These are phyloP conservation scores for Apophysomyces trapeziformis DNA, from an alignment of 371 early-diverging fungal genomes.

Conservation along the genomic window DNA sequence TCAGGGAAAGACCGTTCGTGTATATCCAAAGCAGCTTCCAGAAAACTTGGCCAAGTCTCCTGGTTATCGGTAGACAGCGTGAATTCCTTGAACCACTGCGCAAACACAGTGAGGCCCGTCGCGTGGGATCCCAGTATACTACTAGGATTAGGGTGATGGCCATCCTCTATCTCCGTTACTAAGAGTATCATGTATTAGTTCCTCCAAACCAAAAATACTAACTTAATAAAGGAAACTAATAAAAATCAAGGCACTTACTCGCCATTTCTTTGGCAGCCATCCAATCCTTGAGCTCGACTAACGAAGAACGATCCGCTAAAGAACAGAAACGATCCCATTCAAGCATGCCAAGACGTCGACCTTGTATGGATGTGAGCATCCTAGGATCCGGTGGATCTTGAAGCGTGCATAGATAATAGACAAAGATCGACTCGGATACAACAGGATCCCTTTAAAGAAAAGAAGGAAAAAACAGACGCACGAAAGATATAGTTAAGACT, in stretches of 20 bases:
- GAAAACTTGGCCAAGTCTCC: not conserved
- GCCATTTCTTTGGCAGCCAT: not conserved
- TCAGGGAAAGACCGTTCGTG: not conserved
- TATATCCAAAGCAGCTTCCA: not conserved
- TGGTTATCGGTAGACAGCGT: not conserved
- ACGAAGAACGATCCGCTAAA: not conserved
- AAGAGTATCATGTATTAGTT: not conserved
- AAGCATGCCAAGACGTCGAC: not conserved
- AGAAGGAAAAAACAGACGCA: not conserved
- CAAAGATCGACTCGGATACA: not conserved
- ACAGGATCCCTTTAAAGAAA: not conserved
- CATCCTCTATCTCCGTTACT: not conserved
- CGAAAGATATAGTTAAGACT: too few species aligned
- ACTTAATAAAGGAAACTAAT: not conserved
- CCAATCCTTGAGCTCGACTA: not conserved
- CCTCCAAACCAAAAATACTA: not conserved
- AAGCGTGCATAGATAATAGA: not conserved
- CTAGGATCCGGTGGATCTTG: not conserved
- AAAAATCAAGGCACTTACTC: not conserved
- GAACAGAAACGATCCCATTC: not conserved
- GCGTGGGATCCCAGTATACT: not conserved
- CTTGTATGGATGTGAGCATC: not conserved
- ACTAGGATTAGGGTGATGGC: too few species aligned
- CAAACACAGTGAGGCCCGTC: not conserved
- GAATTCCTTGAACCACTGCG: conserved; percentile 1